Evolutionary conservation across 1,284 basidiomycete species (phyloP).

Genomic region (Leccinum huronense): DNA sequence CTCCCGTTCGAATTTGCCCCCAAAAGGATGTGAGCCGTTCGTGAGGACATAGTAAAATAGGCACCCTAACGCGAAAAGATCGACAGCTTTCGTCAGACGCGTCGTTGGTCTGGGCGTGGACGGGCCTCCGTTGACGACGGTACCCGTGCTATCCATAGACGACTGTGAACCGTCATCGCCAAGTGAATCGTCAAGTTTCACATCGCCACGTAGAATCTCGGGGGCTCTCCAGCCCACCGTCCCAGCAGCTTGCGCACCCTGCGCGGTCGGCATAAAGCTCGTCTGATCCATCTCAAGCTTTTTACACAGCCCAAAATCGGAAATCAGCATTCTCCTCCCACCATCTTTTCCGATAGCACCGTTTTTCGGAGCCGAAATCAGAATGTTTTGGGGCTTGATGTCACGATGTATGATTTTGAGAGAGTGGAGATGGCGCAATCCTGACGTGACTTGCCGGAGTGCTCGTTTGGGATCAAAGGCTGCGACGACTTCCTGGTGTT

Average conservation of each 20-base stretch:
- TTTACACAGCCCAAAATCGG: slow-evolving; percentile 93
- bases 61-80: slow-evolving; percentile 92
- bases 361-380: slow-evolving; percentile 75
- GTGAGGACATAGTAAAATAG: slow-evolving; percentile 91
- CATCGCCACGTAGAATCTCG: slow-evolving; percentile 88
- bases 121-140: slow-evolving; percentile 36
- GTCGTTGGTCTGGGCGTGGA: slow-evolving; percentile 42
- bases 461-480: slow-evolving; percentile 87
- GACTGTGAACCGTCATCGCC: slow-evolving; percentile 65
- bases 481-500: slow-evolving; percentile 65
- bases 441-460: slow-evolving; percentile 83
- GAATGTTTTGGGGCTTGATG: slow-evolving; percentile 98
- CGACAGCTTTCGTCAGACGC: slow-evolving; percentile 87
- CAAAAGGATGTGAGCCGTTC: slow-evolving; percentile 86
- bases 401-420: slow-evolving; percentile 97
- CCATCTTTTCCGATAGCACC: slow-evolving; percentile 47
- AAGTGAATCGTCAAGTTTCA: slow-evolving; percentile 78
- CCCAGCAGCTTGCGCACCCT: slow-evolving; percentile 83
- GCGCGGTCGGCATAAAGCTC: slow-evolving; percentile 80
- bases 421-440: slow-evolving; percentile 87
- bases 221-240: slow-evolving; percentile 95
- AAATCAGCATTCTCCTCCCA: slow-evolving; percentile 87
- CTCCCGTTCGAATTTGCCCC: slow-evolving; percentile 88
- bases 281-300: slow-evolving; percentile 92
- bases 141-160: slow-evolving; percentile 61